Evolutionary conservation across 2,329 filamentous ascomycete species (phyloP).

Genomic region (Scytalidium sp.): DNA sequence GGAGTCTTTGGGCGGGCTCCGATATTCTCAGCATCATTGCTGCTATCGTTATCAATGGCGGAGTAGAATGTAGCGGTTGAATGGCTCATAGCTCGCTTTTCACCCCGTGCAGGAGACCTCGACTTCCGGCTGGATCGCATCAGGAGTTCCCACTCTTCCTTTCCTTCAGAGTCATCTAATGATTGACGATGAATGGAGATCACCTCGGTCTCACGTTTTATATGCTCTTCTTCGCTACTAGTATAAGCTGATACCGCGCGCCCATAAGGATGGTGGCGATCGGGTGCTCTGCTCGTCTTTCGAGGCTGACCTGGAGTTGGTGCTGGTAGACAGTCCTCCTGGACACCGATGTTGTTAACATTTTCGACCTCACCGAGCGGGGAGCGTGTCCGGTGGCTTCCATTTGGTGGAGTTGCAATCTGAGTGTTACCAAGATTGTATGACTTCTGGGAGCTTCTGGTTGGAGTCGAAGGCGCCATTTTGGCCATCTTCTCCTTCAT

Average conservation of each 20-base stretch:
- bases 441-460: conserved; percentile 58
- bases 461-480: conserved; percentile 54
- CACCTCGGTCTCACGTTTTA: conserved; percentile 55
- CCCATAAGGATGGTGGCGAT: conserved; percentile 69
- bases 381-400: conserved; percentile 69
- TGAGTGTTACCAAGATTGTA: conserved; percentile 61
- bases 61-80: conserved; percentile 67
- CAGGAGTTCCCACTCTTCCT: conserved; percentile 65
- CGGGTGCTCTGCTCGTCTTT: conserved; percentile 76
- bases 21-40: conserved; percentile 70
- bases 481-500: conserved; percentile 51
- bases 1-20: conserved; percentile 56
- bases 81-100: conserved; percentile 72
- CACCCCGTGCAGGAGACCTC: conserved; percentile 54
- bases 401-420: conserved; percentile 81
- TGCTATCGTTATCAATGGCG: conserved; percentile 63
- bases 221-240: conserved; percentile 45
- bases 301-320: conserved; percentile 94
- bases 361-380: conserved; percentile 93
- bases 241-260: conserved; percentile 46
- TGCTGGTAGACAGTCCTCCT: conserved; percentile 89
- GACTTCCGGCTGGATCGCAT: conserved; percentile 66
- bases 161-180: conserved; percentile 74
- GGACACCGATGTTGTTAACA: conserved; percentile 67
- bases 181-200: conserved; percentile 60